A percentile compares a stretch with the other conserved stretches of the same genome.
Evolutionary conservation across 2,329 filamentous ascomycete genomes (phyloP).

Genomic region (Hypoxylon sp.): DNA sequence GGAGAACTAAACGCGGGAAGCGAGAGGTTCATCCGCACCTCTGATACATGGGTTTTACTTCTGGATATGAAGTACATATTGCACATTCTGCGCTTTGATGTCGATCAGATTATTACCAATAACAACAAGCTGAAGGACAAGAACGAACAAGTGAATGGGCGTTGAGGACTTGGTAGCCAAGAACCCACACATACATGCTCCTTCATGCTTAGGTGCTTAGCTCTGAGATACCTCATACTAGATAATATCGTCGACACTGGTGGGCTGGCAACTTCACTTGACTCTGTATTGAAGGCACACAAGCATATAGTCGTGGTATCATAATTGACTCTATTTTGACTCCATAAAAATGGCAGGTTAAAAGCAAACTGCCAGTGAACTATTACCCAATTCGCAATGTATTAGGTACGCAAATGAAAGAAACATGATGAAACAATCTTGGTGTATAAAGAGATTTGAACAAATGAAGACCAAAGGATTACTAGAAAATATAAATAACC

Average conservation of each 20-base stretch:
- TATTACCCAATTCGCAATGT: too few species aligned
- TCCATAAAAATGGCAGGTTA: too few species aligned
- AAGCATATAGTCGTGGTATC: too few species aligned
- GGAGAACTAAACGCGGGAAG: not conserved
- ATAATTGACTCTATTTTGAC: too few species aligned
- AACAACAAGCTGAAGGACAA: not conserved
- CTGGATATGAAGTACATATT: not conserved
- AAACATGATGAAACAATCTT: too few species aligned
- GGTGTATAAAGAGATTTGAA: too few species aligned
- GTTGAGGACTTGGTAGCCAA: not conserved
- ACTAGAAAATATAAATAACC: too few species aligned
- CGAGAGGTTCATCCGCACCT: not conserved
- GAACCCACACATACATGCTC: not conserved
- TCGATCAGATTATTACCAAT: not conserved
- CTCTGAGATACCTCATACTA: not conserved
- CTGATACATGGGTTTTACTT: not conserved
- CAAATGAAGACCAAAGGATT: too few species aligned
- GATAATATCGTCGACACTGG: not conserved
- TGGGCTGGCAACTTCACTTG: too few species aligned
- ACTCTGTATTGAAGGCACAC: not conserved
- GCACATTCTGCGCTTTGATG: not conserved
- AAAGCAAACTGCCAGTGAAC: too few species aligned
- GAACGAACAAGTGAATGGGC: not conserved
- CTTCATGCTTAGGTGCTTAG: not conserved
- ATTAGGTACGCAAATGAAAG: too few species aligned